These are phyloP conservation scores for Diaporthe amygdali DNA, from an alignment of 2,329 filamentous ascomycete genomes.

Conservation along the genomic window DNA sequence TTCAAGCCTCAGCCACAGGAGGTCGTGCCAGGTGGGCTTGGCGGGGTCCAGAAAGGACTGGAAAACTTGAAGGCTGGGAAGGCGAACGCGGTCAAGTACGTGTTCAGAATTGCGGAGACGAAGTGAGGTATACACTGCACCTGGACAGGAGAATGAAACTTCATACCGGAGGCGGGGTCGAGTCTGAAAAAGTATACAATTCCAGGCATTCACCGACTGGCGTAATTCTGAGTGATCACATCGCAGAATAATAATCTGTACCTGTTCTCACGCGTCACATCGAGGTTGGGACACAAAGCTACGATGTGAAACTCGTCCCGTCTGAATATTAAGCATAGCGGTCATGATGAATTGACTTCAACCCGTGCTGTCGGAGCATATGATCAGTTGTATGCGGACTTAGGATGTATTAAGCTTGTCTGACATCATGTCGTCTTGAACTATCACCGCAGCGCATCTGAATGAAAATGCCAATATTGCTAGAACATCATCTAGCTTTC, in stretches of 20 bases:
- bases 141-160: no score
- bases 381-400: background rate
- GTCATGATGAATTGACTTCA: background rate
- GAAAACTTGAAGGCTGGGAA: conserved; percentile 62
- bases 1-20: conserved; percentile 56
- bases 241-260: background rate
- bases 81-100: conserved; percentile 69
- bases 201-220: background rate
- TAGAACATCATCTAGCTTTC: no score
- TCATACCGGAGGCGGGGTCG: background rate
- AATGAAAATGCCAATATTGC: no score
- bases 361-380: background rate
- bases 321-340: background rate
- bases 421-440: background rate
- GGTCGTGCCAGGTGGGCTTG: conserved; percentile 58
- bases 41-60: conserved; percentile 58
- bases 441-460: no score
- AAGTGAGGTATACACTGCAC: conserved; percentile 15
- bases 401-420: background rate
- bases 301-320: background rate
- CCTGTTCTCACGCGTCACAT: background rate
- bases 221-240: background rate
- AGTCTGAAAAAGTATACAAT: background rate
- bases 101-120: conserved; percentile 50
- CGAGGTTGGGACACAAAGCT: background rate